Base-by-base conservation (phyloP, 169 alveolate species). In the Plasmodium fragile region DNA sequence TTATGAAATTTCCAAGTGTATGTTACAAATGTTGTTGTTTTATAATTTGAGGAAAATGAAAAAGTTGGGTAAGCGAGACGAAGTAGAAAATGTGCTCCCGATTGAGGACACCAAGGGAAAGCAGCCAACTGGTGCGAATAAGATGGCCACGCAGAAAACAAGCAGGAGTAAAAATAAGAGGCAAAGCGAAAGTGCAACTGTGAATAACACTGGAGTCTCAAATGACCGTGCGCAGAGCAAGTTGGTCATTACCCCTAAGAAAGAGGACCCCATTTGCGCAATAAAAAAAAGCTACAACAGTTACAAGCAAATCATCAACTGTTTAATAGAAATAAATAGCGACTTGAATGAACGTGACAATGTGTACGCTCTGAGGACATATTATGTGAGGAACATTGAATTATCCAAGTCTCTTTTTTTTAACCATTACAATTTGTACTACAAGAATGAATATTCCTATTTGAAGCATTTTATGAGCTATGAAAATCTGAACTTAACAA, bases 291-390 rank as follows among this genome's bases (percentile, higher is more conserved):
- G 43, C 39, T 36, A 52, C 36, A 77, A 89, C 78, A 65, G 70
- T 36, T 78, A 41, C 11, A 89, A 78, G 69, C 78, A 89, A 28
- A 78, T 79, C n/a, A 43, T 89, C 34, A 89, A 89, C 53, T 89
- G 4, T 89, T 79, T 89, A 78, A 78, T 89, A 3, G 90, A 89
- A 41, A 78, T 89, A 43, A 89, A 55, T 36, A 77, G 39, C 39
- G 55, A 77, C 18, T 49, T 89, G 53, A 89, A 89, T 39, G 85
- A 59, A 41, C 53, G 72, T 78, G 94, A 89, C 32, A 89, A 36
- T 89, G 81, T 89, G 6, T 89, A 89, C 71, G 94, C 89, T 2
- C 65, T 89, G 72, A 16, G 52, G 52, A 78, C 59, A 41, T 55
- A 32, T 59, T 89, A 77, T 34, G 52, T 77, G 34, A 55, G 45